These are phyloP conservation scores for Mycosarcoma mackinlayi DNA, from an alignment of 1,284 basidiomycete species.

Conservation along the genomic window DNA sequence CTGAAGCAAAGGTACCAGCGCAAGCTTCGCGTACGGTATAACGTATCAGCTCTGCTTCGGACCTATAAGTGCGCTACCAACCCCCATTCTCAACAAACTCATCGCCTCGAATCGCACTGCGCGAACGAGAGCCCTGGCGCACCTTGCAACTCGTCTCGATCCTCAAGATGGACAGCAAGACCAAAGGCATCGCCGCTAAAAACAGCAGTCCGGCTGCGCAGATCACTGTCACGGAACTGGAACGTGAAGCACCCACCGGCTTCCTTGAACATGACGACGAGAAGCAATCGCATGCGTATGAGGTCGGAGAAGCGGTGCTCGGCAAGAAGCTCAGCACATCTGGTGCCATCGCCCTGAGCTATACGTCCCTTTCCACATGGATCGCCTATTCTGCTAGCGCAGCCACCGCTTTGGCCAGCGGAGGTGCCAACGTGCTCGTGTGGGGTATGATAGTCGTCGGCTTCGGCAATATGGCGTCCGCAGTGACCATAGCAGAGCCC, in stretches of 20 bases:
- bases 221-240: constrained; percentile 14
- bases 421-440: constrained; percentile 40
- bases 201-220: background rate
- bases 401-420: constrained; percentile 24
- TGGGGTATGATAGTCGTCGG: constrained; percentile 31
- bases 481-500: constrained; percentile 19
- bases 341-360: constrained; percentile 27
- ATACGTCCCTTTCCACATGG: constrained; percentile 30
- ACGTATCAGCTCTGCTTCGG: too few species aligned
- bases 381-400: constrained; percentile 24
- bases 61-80: too few species aligned
- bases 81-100: too few species aligned
- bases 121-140: too few species aligned
- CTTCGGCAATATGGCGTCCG: constrained; percentile 31
- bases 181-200: constrained; percentile 6
- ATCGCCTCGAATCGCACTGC: too few species aligned
- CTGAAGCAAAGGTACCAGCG: too few species aligned
- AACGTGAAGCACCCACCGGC: constrained; percentile 6
- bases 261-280: constrained; percentile 10
- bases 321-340: constrained; percentile 28
- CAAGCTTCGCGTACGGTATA: too few species aligned
- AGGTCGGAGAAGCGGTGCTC: constrained; percentile 2
- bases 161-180: constrained; percentile 8
- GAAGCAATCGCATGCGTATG: background rate
- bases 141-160: too few species aligned